A percentile compares a stretch with the other conserved stretches of the same genome.
Conservation (phyloP, 2,329 filamentous ascomycete genomes). For the Penicillium sp. region DNA sequence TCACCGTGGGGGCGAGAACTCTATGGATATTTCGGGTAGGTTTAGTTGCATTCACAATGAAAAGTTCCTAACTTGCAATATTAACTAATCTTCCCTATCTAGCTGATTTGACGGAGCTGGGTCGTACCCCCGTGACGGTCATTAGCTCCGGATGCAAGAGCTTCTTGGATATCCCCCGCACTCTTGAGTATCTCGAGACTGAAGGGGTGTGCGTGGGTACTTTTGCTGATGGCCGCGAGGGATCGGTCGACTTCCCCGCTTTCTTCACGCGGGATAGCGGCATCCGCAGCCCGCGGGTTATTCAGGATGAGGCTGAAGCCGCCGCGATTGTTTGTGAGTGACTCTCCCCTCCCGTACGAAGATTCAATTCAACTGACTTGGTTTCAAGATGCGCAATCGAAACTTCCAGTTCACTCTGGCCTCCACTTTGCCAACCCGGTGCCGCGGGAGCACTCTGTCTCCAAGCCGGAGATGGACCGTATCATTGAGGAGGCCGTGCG, state of each 20-base stretch:
- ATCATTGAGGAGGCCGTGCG: slow-evolving; percentile 70
- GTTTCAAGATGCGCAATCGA: slow-evolving; percentile 68
- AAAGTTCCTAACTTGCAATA: slow-evolving; percentile 3
- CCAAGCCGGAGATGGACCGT: slow-evolving; percentile 69
- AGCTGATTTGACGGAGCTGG: slow-evolving; percentile 91
- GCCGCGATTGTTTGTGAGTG: slow-evolving; percentile 78
- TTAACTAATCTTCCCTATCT: slow-evolving; percentile 4
- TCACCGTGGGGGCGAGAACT: slow-evolving; percentile 81
- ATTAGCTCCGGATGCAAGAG: slow-evolving; percentile 92
- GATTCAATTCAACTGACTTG: slow-evolving; percentile 8
- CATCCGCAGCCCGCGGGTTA: slow-evolving; percentile 72
- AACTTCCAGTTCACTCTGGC: slow-evolving; percentile 73
- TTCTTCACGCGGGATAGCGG: slow-evolving; percentile 93
- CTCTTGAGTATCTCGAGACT: slow-evolving; percentile 77
- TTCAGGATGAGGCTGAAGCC: slow-evolving; percentile 77
- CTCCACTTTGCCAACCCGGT: slow-evolving; percentile 89
- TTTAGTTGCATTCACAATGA: background rate
- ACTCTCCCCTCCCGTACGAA: background rate
- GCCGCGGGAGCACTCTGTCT: slow-evolving; percentile 69
- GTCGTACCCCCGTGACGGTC: slow-evolving; percentile 84
- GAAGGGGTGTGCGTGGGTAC: slow-evolving; percentile 79
- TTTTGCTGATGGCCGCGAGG: slow-evolving; percentile 78
- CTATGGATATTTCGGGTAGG: slow-evolving; percentile 79
- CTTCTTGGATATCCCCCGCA: slow-evolving; percentile 88
- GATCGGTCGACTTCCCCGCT: slow-evolving; percentile 80